Base-by-base conservation (phyloP, 2,329 filamentous ascomycete species). In the Fusarium sp. region DNA sequence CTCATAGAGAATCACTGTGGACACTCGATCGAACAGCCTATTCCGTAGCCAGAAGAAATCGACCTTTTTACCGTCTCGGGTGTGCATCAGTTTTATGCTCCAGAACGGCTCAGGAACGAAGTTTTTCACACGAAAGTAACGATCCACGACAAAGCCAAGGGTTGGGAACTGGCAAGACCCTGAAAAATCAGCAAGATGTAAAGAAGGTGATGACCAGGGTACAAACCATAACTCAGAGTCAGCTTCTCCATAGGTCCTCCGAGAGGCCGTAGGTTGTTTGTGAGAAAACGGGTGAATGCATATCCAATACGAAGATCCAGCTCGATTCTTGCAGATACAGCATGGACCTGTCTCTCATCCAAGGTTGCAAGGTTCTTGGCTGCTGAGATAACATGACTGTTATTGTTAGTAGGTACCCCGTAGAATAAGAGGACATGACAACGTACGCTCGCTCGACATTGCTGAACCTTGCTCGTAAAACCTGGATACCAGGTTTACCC, bases 111-210 rank as follows among this genome's bases (percentile, higher is more conserved):
- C 96, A 0, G 96, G 93, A 2, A 96, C 91, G 81, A 99, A 99
- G 76, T 97, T 97, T 72, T 94, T 92, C 58, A 99, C 96, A 57
- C 94, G 91, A 77, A 97, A 94, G 81, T 98, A 99, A 53, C 96
- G 91, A 82, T 99, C 96, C 11, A 99, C 96, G 3, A 99, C 96
- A 75, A 99, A 99, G 0, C 96, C 96, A 9, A 99, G 87, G 0
- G 96, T 98, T 3, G 96, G 96, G 78, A 99, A 99, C 81, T 99
- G 96, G 75, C 96, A 99, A 8, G 95, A 97, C 19, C 89, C 94
- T 94, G 44, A 25, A 18, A 9, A 21, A 57, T 75, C 10, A 79
- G 71, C 46, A 28, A 47, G 16, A 21, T 21, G 10, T 19, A 13
- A 23, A 49, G 16, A 16, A 16, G 43, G 35, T 15, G 6, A 13